These are phyloP conservation scores for Saprolegnia parasitica DNA, from an alignment of 352 stramenopile species.

Conservation along the genomic window DNA sequence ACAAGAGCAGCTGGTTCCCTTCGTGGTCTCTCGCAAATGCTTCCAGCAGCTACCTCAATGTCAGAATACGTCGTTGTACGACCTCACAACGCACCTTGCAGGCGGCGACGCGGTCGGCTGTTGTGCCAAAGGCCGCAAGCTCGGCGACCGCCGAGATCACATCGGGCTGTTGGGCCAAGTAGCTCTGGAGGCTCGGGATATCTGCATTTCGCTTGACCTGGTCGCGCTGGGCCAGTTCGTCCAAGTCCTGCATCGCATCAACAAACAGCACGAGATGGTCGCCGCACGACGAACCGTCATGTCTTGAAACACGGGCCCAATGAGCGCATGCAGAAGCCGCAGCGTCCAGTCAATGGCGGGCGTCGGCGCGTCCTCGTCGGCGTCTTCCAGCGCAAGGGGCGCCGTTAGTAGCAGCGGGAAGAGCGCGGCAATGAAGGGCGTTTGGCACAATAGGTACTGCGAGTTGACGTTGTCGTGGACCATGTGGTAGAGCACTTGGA, in stretches of 20 bases:
- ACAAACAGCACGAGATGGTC: neutral
- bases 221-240: conserved; percentile 55
- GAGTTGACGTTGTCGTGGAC: conserved; percentile 72
- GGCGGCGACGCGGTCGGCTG: conserved; percentile 26
- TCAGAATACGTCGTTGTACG: neutral
- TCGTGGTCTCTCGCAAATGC: conserved; percentile 51
- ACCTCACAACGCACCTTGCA: neutral
- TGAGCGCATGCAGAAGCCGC: conserved; percentile 62
- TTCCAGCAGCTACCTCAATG: conserved; percentile 42
- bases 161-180: conserved; percentile 48
- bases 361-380: conserved; percentile 43
- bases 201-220: conserved; percentile 44
- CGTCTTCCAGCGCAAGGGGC: conserved; percentile 18
- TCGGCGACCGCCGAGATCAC: conserved; percentile 62
- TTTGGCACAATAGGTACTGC: conserved; percentile 62
- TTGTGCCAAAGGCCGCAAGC: conserved; percentile 50
- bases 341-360: conserved; percentile 54
- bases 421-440: conserved; percentile 45
- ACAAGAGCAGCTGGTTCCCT: conserved; percentile 64
- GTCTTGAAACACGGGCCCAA: conserved; percentile 55
- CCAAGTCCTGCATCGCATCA: conserved; percentile 35
- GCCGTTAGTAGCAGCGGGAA: conserved; percentile 44
- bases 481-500: conserved; percentile 81
- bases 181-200: conserved; percentile 50
- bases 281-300: neutral